Evolutionary conservation across 2,329 filamentous ascomycete species (phyloP), one percentile per base, ranked within the genome.

Genomic region (Sarocladium brachiariae): DNA sequence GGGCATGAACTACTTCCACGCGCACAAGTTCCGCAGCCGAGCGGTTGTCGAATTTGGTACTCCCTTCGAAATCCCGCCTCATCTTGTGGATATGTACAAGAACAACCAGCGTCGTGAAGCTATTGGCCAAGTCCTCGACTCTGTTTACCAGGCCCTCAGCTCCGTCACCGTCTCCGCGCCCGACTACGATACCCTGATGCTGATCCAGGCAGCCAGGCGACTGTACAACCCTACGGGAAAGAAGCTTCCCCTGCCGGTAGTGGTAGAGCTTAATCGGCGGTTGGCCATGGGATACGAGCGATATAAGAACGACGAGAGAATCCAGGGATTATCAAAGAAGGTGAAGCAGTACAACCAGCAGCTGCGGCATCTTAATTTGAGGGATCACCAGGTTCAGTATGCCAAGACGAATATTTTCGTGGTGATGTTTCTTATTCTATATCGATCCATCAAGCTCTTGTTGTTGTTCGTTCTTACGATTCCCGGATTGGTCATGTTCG

Each of bases 1-100:
- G 49, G 92, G 92, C 60, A 96, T 99, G 92, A 99, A 99, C 69
- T 99, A 99, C 70, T 99, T 99, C 71, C 92, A 97, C 68, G 88
- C 92, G 0, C 92, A 99, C 76, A 99, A 97, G 67, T 99, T 99
- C 70, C 86, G 92, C 41, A 97, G 92, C 56, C 82, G 93, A 64
- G 93, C 92, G 31, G 92, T 99, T 4, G 84, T 97, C 53, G 93
- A 99, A 64, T 99, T 97, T 60, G 93, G 93, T 8, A 84, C 82
- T 23, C 90, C 93, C 0, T 84, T 97, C 55, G 87, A 95, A 57
- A 83, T 97, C 9, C 86, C 90, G 1, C 73, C 75, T 18, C 87
- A 95, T 61, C 72, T 96, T 30, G 89, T 96, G 4, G 79, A 91
- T 55, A 83, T 89, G 68, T 97, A 96, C 70, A 86, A 84, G 66